Evolutionary conservation across 805 yeast species (phyloP).

Genomic region (Saturnispora galanensis): DNA sequence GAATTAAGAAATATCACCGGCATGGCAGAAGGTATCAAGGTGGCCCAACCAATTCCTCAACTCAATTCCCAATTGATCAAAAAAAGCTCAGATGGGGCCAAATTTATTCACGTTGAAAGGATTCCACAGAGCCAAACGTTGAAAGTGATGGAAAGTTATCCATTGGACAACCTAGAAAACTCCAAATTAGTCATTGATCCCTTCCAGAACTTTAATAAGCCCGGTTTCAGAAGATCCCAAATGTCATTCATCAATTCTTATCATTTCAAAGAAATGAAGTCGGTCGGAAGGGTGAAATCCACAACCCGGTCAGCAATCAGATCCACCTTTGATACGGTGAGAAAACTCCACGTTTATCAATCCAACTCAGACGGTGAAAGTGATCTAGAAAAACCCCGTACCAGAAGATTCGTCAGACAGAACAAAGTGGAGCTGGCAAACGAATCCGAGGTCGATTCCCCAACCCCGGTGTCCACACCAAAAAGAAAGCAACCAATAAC

Average conservation of each 20-base stretch:
- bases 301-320: constrained; percentile 5
- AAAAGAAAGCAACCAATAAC: neutral
- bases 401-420: constrained; percentile 39
- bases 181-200: constrained; percentile 43
- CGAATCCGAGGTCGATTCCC: constrained; percentile 21
- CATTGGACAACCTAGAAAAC: constrained; percentile 35
- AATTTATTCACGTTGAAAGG: neutral
- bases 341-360: constrained; percentile 13
- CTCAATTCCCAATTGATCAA: neutral
- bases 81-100: too few relatives aligned
- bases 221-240: constrained; percentile 40
- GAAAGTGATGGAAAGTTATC: constrained; percentile 25
- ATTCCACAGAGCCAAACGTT: neutral
- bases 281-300: constrained; percentile 9
- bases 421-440: constrained; percentile 25
- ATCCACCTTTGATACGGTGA: constrained; percentile 4
- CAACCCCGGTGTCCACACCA: constrained; percentile 20
- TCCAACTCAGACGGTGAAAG: constrained; percentile 27
- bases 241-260: constrained; percentile 46
- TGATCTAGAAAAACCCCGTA: constrained; percentile 43
- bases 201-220: constrained; percentile 34
- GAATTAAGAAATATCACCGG: constrained; percentile 9
- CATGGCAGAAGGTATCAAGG: too few relatives aligned
- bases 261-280: constrained; percentile 19
- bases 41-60: too few relatives aligned